These are phyloP conservation scores for Plasmopara muralis DNA, from an alignment of 352 stramenopile genomes.

Conservation along the genomic window DNA sequence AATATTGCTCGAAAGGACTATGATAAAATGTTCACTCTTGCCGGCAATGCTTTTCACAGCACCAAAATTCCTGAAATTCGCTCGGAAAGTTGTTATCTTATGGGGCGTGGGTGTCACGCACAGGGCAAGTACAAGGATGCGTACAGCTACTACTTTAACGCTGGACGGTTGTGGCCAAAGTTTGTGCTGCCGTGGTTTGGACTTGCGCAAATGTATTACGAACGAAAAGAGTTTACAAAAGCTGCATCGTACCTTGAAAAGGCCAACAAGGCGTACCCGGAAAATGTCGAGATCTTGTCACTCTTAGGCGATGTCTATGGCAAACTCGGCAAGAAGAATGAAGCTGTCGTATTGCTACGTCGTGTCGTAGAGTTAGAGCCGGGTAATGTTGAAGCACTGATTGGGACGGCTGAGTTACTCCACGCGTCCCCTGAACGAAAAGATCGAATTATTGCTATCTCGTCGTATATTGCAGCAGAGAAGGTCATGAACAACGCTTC, in stretches of 20 bases:
- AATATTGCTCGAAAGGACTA: conserved; percentile 85
- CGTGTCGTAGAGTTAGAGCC: conserved; percentile 81
- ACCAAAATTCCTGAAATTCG: conserved; percentile 89
- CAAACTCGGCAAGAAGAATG: conserved; percentile 74
- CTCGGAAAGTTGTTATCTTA: conserved; percentile 95
- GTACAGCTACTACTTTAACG: conserved; percentile 95
- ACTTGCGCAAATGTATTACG: conserved; percentile 86
- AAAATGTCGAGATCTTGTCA: conserved; percentile 82
- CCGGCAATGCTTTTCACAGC: conserved; percentile 83
- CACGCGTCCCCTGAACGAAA: conserved; percentile 74
- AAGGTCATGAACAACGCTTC: conserved; percentile 83
- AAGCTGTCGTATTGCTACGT: conserved; percentile 71
- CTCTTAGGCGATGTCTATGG: conserved; percentile 78
- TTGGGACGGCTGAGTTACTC: conserved; percentile 75
- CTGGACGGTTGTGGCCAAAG: conserved; percentile 80
- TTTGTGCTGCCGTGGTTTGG: conserved; percentile 84
- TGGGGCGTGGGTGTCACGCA: conserved; percentile 93
- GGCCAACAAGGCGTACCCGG: conserved; percentile 82
- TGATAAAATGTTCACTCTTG: conserved; percentile 87
- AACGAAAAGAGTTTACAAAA: conserved; percentile 81
- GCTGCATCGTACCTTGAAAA: conserved; percentile 82
- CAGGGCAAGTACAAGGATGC: conserved; percentile 92
- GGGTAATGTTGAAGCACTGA: conserved; percentile 78
- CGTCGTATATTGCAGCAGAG: conserved; percentile 84
- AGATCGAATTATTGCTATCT: conserved; percentile 85